Conservation (phyloP, 2,329 filamentous ascomycete species). For the Aspergillus chevalieri region DNA sequence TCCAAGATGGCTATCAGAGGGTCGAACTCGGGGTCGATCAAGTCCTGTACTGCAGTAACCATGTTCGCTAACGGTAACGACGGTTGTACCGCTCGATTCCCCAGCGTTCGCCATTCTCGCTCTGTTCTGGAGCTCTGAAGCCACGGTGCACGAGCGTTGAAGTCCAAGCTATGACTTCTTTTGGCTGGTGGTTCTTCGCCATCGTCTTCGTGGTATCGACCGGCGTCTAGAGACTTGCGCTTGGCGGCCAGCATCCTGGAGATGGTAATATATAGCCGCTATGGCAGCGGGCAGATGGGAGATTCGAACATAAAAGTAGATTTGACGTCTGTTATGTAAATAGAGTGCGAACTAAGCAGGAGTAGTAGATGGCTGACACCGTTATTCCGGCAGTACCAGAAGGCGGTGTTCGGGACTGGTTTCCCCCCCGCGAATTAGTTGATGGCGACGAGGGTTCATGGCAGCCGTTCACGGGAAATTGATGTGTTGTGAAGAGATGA, state of each 20-base stretch:
- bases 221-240: constrained; percentile 20
- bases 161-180: constrained; percentile 20
- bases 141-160: constrained; percentile 28
- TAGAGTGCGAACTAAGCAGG: too few species aligned
- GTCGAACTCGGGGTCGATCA: constrained; percentile 35
- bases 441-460: background rate
- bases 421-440: constrained; percentile 12
- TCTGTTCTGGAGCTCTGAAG: constrained; percentile 20
- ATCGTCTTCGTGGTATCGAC: constrained; percentile 5
- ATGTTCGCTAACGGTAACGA: constrained; percentile 32
- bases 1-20: constrained; percentile 32
- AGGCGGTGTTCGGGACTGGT: constrained; percentile 24
- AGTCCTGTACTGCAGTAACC: constrained; percentile 32
- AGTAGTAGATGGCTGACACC: too few species aligned
- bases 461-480: background rate
- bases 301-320: constrained; percentile 1
- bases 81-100: constrained; percentile 22
- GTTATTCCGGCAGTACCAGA: constrained; percentile 8
- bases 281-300: constrained; percentile 1
- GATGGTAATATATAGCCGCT: constrained; percentile 11
- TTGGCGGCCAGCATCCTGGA: constrained; percentile 19
- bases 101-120: constrained; percentile 23
- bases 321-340: background rate
- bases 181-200: constrained; percentile 14
- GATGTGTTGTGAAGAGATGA: too few species aligned